Base-by-base conservation (phyloP, 1,284 basidiomycete species). In the Coriolopsis trogii region DNA sequence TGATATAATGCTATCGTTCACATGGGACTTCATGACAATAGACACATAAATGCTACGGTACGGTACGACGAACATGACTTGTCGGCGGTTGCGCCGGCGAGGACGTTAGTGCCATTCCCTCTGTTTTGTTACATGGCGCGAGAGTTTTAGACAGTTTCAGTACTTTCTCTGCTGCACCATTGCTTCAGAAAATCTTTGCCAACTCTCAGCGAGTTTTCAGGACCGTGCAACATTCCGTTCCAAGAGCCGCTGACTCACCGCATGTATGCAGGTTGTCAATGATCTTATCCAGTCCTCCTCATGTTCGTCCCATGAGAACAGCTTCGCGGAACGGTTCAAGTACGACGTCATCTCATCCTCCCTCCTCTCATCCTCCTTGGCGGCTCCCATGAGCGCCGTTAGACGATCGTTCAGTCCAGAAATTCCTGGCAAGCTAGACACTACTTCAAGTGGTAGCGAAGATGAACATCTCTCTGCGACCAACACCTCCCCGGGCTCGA, bases 281-380 rank as follows among this genome's bases (percentile, higher is more conserved):
- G 57, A 54, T 28, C 40, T 67, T n/a, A 52, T 63, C 31, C 53
- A 60, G 18, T 61, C 60, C 46, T 56, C 59, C 12, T 51, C 60
- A 31, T 49, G 59, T 26, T 45, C 56, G n/a, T 53, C 67, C 10
- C 54, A 65, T 20, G 61, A 64, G 43, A 66, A 59, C 41, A 63
- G 67, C 34, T 88, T 91, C 60, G 80, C 83, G 13, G 89, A 92
- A 68, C 84, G 81, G 41, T 91, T 92, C 79, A 91, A 91, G 68
- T 91, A 91, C 75, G 82, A 81, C 53, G 80, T 92, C n/a, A 91
- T 92, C 52, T 90, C 89, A 3, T 91, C 89, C 1, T 83, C 89
- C 3, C 74, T 91, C 7, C 76, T 92, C 16, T 81, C 86, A 3
- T 66, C 77, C 6, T 73, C 71, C 52, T 74, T 74, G 52, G 71